Evolutionary conservation across 73 alveolate species (phyloP).

Genomic region (Symbiodinium pilosum): DNA sequence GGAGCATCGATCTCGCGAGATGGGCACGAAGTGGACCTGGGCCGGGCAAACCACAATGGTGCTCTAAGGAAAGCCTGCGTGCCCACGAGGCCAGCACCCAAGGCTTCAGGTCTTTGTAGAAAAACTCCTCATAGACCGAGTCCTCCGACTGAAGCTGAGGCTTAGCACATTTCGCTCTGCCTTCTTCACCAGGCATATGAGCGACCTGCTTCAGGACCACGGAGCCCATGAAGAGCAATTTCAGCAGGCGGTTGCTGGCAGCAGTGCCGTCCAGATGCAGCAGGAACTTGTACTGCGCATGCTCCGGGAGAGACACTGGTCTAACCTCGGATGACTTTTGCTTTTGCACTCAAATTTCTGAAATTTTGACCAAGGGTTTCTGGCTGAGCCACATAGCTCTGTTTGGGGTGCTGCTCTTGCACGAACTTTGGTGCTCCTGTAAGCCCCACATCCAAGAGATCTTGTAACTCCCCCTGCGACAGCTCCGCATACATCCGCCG

Average conservation of each 20-base stretch:
- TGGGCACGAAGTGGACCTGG: constrained; percentile 86
- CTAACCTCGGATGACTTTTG: constrained; percentile 33
- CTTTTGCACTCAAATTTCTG: background rate
- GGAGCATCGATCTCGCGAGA: constrained; percentile 77
- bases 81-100: no score
- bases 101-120: constrained; percentile 67
- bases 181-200: background rate
- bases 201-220: constrained; percentile 94
- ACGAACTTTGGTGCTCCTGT: constrained; percentile 81
- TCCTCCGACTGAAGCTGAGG: no score
- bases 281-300: constrained; percentile 70
- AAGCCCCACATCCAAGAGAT: constrained; percentile 54
- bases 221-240: constrained; percentile 80
- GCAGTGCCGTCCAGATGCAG: constrained; percentile 92
- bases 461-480: background rate
- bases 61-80: no score
- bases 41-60: background rate
- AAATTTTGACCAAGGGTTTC: background rate
- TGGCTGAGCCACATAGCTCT: constrained; percentile 34
- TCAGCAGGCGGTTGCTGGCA: constrained; percentile 84
- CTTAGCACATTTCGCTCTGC: background rate
- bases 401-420: constrained; percentile 19
- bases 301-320: constrained; percentile 80
- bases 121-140: constrained; percentile 79
- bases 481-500: constrained; percentile 75